Conservation (phyloP, 768 basidiomycete species). For the Hygrocybe coccinea region DNA sequence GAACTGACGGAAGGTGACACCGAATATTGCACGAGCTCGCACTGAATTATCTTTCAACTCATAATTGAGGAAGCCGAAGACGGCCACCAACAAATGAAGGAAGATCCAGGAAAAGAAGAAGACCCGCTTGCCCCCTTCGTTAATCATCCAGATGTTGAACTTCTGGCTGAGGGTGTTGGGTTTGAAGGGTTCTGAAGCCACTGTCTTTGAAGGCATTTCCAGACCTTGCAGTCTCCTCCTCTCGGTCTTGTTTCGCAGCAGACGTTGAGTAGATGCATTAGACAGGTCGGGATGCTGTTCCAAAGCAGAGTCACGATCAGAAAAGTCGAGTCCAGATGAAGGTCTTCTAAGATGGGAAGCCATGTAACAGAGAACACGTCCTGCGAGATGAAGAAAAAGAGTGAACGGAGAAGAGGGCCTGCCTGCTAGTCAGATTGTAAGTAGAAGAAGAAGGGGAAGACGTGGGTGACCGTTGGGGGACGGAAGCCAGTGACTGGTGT, state of each 20-base stretch:
- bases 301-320: conserved; percentile 44
- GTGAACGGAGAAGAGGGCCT: conserved; percentile 19
- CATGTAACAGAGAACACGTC: conserved; percentile 25
- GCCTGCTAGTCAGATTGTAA: no score
- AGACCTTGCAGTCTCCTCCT: conserved; percentile 78
- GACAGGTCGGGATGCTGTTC: conserved; percentile 52
- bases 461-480: no score
- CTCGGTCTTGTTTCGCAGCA: conserved; percentile 86
- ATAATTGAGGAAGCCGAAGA: conserved; percentile 76
- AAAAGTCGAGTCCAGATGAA: conserved; percentile 65
- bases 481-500: no score
- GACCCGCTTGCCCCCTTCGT: conserved; percentile 75
- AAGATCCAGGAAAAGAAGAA: conserved; percentile 81
- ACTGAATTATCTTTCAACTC: conserved; percentile 71
- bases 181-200: conserved; percentile 26
- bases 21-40: conserved; percentile 65
- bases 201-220: conserved; percentile 52
- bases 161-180: conserved; percentile 41
- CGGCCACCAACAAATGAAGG: conserved; percentile 72
- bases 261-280: conserved; percentile 39
- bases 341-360: conserved; percentile 31
- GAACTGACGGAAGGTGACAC: conserved; percentile 65
- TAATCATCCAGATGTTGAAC: conserved; percentile 84
- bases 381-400: conserved; percentile 36
- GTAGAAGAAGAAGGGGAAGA: no score